Evolutionary conservation across 148 eudicot genomes (phyloP).

Genomic region (Dysphania ambrosioides): DNA sequence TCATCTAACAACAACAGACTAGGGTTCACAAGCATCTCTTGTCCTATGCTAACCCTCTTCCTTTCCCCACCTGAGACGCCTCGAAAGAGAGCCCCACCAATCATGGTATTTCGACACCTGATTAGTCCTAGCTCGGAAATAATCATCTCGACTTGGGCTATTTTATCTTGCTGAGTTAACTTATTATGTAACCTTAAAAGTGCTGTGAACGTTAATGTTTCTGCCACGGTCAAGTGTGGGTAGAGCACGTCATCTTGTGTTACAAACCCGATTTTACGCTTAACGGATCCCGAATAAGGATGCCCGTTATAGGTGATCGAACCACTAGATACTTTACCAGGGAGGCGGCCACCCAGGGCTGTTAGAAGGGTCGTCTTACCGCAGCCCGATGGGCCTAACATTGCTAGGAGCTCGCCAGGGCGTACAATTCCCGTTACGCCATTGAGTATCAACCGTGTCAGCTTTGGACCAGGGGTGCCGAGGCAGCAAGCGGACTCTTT

Average conservation of each 20-base stretch:
- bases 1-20: slow-evolving; percentile 72
- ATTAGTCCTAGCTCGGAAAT: slow-evolving; percentile 53
- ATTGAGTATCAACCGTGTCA: slow-evolving; percentile 42
- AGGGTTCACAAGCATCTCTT: slow-evolving; percentile 84
- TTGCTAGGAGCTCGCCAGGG: slow-evolving; percentile 78
- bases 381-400: slow-evolving; percentile 91
- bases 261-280: slow-evolving; percentile 69
- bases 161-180: slow-evolving; percentile 46
- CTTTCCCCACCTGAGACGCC: slow-evolving; percentile 87
- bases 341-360: slow-evolving; percentile 59
- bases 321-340: slow-evolving; percentile 49
- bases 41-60: slow-evolving; percentile 78
- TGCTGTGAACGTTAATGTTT: slow-evolving; percentile 67
- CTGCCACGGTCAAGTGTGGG: slow-evolving; percentile 75
- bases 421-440: slow-evolving; percentile 57
- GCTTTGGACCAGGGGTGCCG: slow-evolving; percentile 33
- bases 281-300: slow-evolving; percentile 54
- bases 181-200: slow-evolving; percentile 49
- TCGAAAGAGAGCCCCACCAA: slow-evolving; percentile 62
- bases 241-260: slow-evolving; percentile 74
- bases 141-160: slow-evolving; percentile 52
- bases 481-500: neutral
- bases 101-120: slow-evolving; percentile 49
- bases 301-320: slow-evolving; percentile 58
- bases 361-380: slow-evolving; percentile 84